A percentile compares a stretch with the other conserved stretches of the same genome.
Conservation (phyloP, 1,139 yeast genomes). For the Candida freyschussii region DNA sequence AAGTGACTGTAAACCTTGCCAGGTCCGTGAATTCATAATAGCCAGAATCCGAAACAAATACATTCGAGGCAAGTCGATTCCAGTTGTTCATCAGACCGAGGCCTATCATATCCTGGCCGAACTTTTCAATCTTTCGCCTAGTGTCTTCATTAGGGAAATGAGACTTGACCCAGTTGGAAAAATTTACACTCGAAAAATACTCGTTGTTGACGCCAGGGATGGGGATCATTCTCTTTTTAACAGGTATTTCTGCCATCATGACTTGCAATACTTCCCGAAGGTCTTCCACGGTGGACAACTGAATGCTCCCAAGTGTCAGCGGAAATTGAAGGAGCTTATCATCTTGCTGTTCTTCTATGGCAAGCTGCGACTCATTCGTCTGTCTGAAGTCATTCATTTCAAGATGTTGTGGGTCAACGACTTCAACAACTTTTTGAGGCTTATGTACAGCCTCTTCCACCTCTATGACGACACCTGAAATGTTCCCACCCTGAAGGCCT, state of each 20-base stretch:
- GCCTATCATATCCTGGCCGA: constrained; percentile 23
- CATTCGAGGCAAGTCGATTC: constrained; percentile 19
- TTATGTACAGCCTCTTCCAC: too few relatives aligned
- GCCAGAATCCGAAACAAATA: constrained; percentile 22
- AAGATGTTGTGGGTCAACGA: constrained; percentile 1
- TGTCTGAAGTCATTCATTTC: constrained; percentile 3
- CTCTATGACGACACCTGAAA: too few relatives aligned
- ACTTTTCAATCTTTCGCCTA: constrained; percentile 19
- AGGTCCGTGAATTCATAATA: constrained; percentile 27
- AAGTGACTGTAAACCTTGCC: constrained; percentile 21
- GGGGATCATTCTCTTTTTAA: constrained; percentile 24
- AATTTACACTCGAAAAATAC: constrained; percentile 19
- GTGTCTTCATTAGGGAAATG: constrained; percentile 17
- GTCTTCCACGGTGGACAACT: constrained; percentile 14
- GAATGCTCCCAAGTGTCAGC: constrained; percentile 20
- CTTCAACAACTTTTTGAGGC: too few relatives aligned
- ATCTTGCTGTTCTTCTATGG: constrained; percentile 17
- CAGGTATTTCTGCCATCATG: constrained; percentile 20
- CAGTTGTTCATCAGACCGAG: constrained; percentile 21
- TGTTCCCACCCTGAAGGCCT: too few relatives aligned
- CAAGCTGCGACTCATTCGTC: too few relatives aligned
- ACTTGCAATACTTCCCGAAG: constrained; percentile 18
- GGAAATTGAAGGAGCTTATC: constrained; percentile 26
- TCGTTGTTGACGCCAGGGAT: constrained; percentile 26
- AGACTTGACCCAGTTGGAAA: constrained; percentile 16